Base-by-base conservation (phyloP, 1,139 yeast genomes). In the Lodderomyces pseudojiufengensis region DNA sequence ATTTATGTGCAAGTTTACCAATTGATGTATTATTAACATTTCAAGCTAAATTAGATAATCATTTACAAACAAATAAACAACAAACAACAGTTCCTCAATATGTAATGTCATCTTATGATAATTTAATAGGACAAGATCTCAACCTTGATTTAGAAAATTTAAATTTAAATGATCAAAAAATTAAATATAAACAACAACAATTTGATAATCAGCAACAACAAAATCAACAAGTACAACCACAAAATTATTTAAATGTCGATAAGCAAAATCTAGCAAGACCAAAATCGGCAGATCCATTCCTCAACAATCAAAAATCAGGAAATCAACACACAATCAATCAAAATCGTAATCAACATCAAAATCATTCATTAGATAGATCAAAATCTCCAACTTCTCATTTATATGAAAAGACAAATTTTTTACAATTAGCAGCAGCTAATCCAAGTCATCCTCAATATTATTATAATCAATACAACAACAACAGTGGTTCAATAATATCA, bases 1-100 rank as follows among this genome's bases (percentile, higher is more conserved):
- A 78, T 47, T 76, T 61, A 52, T 80, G 61, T 61, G 71, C 42
- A 56, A 70, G 47, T 51, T 76, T 58, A 54, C 76, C 63, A 52
- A 65, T 53, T 65, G 80, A 52, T 66, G 73, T 47, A 44, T 73
- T 58, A 56, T 63, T 52, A 57, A 70, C 65, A 51, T 76, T 50
- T 62, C 70, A 63, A 49, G 59, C 60, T 47, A 64, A 62, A 40
- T 52, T 68, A 38, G 73, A 67, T 32, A 42, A 45, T 34, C 65
- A 61, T 43, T 53, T 65, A 46, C 45, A 55, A 52, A 41, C 54
- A 37, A 59, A 52, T 40, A 37, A 35, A 31, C 43, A 39, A 24
- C 43, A 39, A 24, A 46, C 39, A 27, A 36, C 49, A 9, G 43
- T 39, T 13, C 35, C 32, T 24, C 49, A 43, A 22, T 45, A 30